These are phyloP conservation scores for Pleurotus salmoneostramineus DNA, from an alignment of 768 basidiomycete genomes.

Conservation along the genomic window DNA sequence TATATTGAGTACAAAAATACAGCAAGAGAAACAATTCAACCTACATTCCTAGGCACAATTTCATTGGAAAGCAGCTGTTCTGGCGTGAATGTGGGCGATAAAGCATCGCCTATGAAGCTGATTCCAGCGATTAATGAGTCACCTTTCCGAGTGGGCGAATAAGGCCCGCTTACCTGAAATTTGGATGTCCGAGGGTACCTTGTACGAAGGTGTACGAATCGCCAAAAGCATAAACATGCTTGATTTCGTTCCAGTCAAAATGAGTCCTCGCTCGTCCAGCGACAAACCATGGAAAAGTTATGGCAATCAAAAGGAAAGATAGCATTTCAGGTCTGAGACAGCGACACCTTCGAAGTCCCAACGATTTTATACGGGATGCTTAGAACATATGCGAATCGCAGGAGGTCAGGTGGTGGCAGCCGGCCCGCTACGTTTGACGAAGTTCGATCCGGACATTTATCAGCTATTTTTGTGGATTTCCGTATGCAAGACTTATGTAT, in stretches of 20 bases:
- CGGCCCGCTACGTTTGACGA: too few species aligned
- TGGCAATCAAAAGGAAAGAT: not conserved
- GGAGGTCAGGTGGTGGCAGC: too few species aligned
- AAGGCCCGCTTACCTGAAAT: constrained; percentile 36
- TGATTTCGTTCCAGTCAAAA: constrained; percentile 39
- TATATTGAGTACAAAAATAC: too few species aligned
- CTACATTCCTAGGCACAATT: constrained; percentile 42
- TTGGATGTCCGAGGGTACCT: constrained; percentile 42
- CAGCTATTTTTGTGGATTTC: too few species aligned
- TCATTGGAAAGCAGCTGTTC: constrained; percentile 34
- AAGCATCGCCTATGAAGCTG: constrained; percentile 49
- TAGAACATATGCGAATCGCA: too few species aligned
- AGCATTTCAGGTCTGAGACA: too few species aligned
- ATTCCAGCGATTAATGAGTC: not conserved
- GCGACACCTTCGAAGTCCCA: too few species aligned
- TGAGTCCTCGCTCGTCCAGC: not conserved
- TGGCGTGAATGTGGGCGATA: constrained; percentile 37
- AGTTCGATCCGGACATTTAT: too few species aligned
- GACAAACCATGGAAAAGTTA: not conserved
- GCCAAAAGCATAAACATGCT: constrained; percentile 50
- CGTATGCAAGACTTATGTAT: too few species aligned
- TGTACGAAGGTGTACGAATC: constrained; percentile 56
- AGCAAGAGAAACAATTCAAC: too few species aligned
- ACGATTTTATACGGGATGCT: too few species aligned
- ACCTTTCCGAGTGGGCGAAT: not conserved